A percentile compares a stretch with the other conserved stretches of the same genome.
These are phyloP conservation scores for Candida verbasci DNA, from an alignment of 805 yeast genomes.

Conservation along the genomic window DNA sequence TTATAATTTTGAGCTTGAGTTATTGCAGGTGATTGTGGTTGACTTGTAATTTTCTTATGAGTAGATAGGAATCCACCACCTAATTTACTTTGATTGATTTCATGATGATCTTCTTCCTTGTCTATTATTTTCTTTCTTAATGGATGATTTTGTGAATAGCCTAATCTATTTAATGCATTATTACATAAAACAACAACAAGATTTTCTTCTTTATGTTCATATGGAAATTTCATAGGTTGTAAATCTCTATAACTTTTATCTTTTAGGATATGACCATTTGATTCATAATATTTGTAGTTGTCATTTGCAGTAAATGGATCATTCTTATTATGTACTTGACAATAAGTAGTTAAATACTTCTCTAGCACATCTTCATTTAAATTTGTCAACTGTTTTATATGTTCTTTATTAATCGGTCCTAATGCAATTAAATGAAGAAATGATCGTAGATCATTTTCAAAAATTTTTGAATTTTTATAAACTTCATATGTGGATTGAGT, in stretches of 20 bases:
- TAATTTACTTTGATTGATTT: slow-evolving; percentile 7
- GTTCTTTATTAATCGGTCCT: slow-evolving; percentile 37
- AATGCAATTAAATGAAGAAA: slow-evolving; percentile 44
- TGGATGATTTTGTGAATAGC: slow-evolving; percentile 41
- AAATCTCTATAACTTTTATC: slow-evolving; percentile 40
- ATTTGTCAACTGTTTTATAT: slow-evolving; percentile 6
- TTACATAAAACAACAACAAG: slow-evolving; percentile 28
- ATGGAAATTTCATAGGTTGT: slow-evolving; percentile 35
- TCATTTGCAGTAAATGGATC: slow-evolving; percentile 24
- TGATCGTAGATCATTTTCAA: slow-evolving; percentile 15
- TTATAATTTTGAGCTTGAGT: no score
- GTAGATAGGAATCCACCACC: slow-evolving; percentile 21
- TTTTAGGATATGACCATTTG: slow-evolving; percentile 23
- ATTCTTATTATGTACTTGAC: slow-evolving; percentile 27
- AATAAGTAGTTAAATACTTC: slow-evolving; percentile 15
- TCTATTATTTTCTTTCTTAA: slow-evolving; percentile 29
- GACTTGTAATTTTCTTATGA: no score
- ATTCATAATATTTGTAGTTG: neutral
- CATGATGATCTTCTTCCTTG: slow-evolving; percentile 3
- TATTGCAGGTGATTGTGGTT: no score
- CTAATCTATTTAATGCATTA: slow-evolving; percentile 37
- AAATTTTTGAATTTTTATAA: slow-evolving; percentile 2
- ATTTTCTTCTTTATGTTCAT: slow-evolving; percentile 26
- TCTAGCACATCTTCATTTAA: neutral
- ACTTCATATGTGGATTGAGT: slow-evolving; percentile 1